Evolutionary conservation across 805 yeast species (phyloP).

Genomic region (Lachancea sp.): DNA sequence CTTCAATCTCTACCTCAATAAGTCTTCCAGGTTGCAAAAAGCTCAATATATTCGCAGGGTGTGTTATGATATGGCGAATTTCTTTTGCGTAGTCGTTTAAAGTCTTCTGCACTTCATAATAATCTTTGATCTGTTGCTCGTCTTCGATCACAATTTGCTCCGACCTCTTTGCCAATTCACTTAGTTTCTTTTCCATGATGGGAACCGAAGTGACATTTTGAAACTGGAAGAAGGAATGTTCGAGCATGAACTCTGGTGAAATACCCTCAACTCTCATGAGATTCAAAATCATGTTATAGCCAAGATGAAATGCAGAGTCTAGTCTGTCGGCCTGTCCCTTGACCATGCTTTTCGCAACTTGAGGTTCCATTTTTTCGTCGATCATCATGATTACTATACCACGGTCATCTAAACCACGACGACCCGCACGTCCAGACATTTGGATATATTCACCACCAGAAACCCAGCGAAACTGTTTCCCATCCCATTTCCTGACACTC

Average conservation of each 20-base stretch:
- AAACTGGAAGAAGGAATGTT: constrained; percentile 88
- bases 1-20: constrained; percentile 52
- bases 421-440: constrained; percentile 99
- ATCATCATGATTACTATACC: constrained; percentile 99
- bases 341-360: constrained; percentile 98
- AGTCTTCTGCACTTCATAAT: constrained; percentile 73
- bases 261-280: constrained; percentile 96
- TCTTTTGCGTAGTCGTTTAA: constrained; percentile 66
- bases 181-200: constrained; percentile 58
- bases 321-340: constrained; percentile 97
- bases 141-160: constrained; percentile 58
- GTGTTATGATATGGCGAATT: constrained; percentile 74
- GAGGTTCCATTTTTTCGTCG: constrained; percentile 99
- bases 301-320: constrained; percentile 95
- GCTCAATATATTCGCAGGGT: constrained; percentile 79
- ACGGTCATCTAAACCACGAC: constrained; percentile 98
- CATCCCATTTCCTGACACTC: constrained; percentile 97
- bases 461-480: constrained; percentile 96
- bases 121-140: constrained; percentile 67
- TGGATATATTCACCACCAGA: constrained; percentile 99
- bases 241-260: constrained; percentile 95
- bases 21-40: constrained; percentile 88
- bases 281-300: constrained; percentile 95
- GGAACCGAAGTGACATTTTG: constrained; percentile 93
- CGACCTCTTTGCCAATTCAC: constrained; percentile 45